phyloP scores from a whole-genome alignment of 306 rosid genomes.

The Gleditsia sinensis region DNA sequence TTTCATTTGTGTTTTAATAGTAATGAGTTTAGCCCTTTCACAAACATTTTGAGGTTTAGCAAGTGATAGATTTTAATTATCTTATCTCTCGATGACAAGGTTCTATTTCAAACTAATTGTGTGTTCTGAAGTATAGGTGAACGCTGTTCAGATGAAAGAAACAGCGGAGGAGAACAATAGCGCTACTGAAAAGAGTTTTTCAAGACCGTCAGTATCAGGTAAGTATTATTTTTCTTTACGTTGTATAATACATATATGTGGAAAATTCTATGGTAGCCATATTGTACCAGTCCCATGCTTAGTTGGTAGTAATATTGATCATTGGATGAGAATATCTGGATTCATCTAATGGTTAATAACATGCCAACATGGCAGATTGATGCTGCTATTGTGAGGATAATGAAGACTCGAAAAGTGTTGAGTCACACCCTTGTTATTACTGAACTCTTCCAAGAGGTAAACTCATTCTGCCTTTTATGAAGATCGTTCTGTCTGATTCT shows the following conservation, averaged over 20 bases:
- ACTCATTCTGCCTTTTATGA: constrained; percentile 9
- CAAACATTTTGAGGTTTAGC: not conserved
- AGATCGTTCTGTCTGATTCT: not conserved
- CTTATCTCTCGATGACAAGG: not conserved
- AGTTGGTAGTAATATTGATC: too few relatives aligned
- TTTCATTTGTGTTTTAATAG: constrained; percentile 9
- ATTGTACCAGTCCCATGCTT: too few relatives aligned
- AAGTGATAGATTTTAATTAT: constrained; percentile 1
- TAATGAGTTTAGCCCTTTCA: not conserved
- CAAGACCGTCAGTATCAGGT: constrained; percentile 99
- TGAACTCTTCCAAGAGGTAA: constrained; percentile 98
- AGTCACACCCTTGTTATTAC: constrained; percentile 99
- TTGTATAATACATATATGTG: too few relatives aligned
- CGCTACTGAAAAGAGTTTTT: constrained; percentile 97
- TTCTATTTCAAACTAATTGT: constrained; percentile 32
- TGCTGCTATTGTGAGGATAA: constrained; percentile 98
- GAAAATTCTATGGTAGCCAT: too few relatives aligned
- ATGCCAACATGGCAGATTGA: constrained; percentile 62
- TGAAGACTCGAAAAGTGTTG: constrained; percentile 96
- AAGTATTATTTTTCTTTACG: constrained; percentile 22
- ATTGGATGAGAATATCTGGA: too few relatives aligned
- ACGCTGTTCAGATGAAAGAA: constrained; percentile 99
- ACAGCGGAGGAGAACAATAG: constrained; percentile 98
- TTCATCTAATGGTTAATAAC: too few relatives aligned
- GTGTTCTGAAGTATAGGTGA: constrained; percentile 63